Base-by-base conservation (phyloP, 805 yeast species). In the Metschnikowia shivogae region DNA sequence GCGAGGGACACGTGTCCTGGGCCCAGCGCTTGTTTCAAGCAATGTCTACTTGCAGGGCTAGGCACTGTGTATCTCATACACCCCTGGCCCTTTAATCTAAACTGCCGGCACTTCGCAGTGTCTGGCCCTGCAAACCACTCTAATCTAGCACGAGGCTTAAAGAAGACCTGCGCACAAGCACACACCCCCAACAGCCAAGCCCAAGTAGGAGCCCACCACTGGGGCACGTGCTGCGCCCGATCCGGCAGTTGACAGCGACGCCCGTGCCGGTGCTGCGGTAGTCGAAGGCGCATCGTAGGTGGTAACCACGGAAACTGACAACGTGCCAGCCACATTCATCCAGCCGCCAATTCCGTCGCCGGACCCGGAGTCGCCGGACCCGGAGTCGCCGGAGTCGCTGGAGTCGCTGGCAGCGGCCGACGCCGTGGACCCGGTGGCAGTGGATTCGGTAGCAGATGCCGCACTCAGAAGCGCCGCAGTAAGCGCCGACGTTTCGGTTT, bases 231-330 rank as follows among this genome's bases (percentile, higher is more conserved):
- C 35, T 9, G 42, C 27, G 34, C 43, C 43, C n/a, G 42, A 39
- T 2, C 40, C 34, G 8, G 36, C 34, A 10, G 38, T 26, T 33
- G 43, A 24, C 17, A n/a, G 33, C 26, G 43, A 26, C 7, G 43
- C 12, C 36, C 7, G 36, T 6, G 41, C 34, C 3, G 36, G 34
- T 6, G 38, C 34, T 2, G 53, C 43, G 9, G 52, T 48, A 5
- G 58, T 56, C 3, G 67, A 51, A n/a, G 63, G 63, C 22, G 42
- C 38, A 4, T 58, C 56, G 47, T 68, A 59, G 10, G 70, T 58
- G 28, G 74, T 68, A 34, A 70, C 53, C 45, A 65, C 64, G 2
- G 64, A 39, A 36, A 59, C 46, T 19, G 56, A 38, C 24, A 50
- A 45, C 12, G 66, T 57, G 24, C 38, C 61, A 28, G 53, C 39